Conservation (phyloP, 176 grass and related monocot genomes). For the Musa acuminata region DNA sequence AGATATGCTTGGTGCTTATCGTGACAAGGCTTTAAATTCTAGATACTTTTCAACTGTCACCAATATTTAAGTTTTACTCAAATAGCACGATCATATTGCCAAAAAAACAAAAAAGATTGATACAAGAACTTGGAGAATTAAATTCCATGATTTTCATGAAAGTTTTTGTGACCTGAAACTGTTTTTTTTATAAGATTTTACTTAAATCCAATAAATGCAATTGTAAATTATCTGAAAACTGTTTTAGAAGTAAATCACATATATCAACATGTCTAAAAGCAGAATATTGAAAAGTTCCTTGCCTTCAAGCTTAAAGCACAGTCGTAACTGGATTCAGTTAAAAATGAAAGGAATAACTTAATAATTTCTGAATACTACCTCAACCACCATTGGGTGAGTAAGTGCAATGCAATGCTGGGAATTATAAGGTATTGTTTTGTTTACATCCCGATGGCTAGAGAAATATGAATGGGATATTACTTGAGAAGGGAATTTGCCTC, state of each 20-base stretch:
- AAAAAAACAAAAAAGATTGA: too few relatives aligned
- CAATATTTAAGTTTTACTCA: too few relatives aligned
- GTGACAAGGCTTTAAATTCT: not conserved
- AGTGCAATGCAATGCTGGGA: conserved; percentile 29
- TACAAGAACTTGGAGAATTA: too few relatives aligned
- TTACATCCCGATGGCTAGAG: conserved; percentile 6
- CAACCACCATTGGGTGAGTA: conserved; percentile 31
- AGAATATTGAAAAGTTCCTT: not conserved
- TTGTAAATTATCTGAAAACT: not conserved
- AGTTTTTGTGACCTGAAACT: too few relatives aligned
- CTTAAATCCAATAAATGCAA: too few relatives aligned
- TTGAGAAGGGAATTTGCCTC: conserved; percentile 51
- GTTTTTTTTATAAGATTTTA: too few relatives aligned
- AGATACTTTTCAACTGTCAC: too few relatives aligned
- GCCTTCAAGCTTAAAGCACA: not conserved
- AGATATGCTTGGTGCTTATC: not conserved
- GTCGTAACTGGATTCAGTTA: not conserved
- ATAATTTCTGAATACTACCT: conserved; percentile 37
- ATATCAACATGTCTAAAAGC: not conserved
- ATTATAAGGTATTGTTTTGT: conserved; percentile 10
- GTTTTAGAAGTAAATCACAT: not conserved
- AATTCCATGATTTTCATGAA: too few relatives aligned
- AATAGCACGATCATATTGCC: too few relatives aligned
- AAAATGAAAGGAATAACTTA: not conserved
- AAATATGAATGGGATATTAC: conserved; percentile 27